Conservation (phyloP, 169 alveolate genomes). For the Perkinsus olseni region DNA sequence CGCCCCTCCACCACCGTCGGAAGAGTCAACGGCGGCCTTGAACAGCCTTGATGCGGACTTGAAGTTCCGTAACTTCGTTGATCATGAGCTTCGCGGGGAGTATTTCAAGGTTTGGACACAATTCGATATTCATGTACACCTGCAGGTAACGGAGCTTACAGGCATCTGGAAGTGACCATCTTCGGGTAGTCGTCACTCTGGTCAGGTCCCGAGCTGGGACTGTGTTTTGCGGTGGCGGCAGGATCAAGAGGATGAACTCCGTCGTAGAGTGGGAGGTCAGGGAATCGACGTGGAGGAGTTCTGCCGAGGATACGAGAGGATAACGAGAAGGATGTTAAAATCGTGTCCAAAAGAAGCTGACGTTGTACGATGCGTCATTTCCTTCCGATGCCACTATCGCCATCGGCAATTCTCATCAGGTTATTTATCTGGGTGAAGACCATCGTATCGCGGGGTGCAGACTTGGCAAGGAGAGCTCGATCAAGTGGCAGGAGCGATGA, state of each 20-base stretch:
- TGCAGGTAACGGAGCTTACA: not conserved
- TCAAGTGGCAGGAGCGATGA: too few species aligned
- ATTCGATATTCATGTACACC: not conserved
- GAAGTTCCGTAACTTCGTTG: not conserved
- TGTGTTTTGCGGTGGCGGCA: not conserved
- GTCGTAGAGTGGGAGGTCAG: not conserved
- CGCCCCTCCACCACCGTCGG: not conserved
- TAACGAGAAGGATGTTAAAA: not conserved
- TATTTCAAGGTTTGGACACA: not conserved
- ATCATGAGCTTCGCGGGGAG: not conserved
- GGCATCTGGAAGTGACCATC: too few species aligned
- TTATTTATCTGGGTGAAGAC: not conserved
- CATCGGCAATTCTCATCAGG: not conserved
- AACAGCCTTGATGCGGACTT: not conserved
- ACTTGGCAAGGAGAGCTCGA: not conserved
- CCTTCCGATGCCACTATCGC: not conserved
- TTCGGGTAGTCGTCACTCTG: not conserved
- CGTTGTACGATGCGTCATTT: not conserved
- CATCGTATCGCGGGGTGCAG: not conserved
- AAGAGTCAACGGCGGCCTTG: not conserved
- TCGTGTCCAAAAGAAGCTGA: not conserved
- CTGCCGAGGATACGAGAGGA: not conserved
- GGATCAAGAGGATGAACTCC: not conserved
- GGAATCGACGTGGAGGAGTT: not conserved
- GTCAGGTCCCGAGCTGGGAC: not conserved